phyloP scores from a whole-genome alignment of 2,329 filamentous ascomycete species.

The Cadophora gregata region DNA sequence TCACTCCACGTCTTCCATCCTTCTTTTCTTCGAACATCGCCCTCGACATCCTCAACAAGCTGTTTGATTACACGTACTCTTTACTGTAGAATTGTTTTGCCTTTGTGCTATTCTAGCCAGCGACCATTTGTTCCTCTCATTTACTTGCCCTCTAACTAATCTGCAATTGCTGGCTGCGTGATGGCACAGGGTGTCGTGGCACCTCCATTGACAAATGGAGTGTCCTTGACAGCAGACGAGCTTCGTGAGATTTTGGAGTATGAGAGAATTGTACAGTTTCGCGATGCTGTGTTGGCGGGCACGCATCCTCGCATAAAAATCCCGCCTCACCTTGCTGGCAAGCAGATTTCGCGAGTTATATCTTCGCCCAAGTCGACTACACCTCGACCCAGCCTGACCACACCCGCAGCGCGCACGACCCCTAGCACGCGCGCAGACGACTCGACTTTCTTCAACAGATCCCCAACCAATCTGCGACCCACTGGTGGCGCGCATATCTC shows the following conservation, averaged over 20 bases:
- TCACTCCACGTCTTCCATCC: background rate
- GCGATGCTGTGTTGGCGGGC: conserved; percentile 81
- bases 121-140: conserved; percentile 23
- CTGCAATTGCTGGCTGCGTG: conserved; percentile 29
- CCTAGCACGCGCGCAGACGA: conserved; percentile 31
- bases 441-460: conserved; percentile 36
- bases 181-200: conserved; percentile 48
- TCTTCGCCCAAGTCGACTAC: conserved; percentile 37
- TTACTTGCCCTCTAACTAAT: conserved; percentile 32
- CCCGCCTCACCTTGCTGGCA: conserved; percentile 50
- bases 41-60: conserved; percentile 7
- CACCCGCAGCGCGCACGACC: conserved; percentile 28
- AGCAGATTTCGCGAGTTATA: conserved; percentile 36
- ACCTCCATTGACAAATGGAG: conserved; percentile 40
- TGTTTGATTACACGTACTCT: conserved; percentile 7
- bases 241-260: conserved; percentile 70
- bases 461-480: conserved; percentile 39
- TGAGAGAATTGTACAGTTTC: conserved; percentile 80
- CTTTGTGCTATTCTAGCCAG: conserved; percentile 6
- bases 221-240: conserved; percentile 53
- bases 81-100: conserved; percentile 10
- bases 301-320: conserved; percentile 69
- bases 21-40: background rate
- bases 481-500: conserved; percentile 44
- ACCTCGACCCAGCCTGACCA: conserved; percentile 32